These are phyloP conservation scores for Hypoxylon sp. DNA, from an alignment of 2,329 filamentous ascomycete genomes.

Conservation along the genomic window DNA sequence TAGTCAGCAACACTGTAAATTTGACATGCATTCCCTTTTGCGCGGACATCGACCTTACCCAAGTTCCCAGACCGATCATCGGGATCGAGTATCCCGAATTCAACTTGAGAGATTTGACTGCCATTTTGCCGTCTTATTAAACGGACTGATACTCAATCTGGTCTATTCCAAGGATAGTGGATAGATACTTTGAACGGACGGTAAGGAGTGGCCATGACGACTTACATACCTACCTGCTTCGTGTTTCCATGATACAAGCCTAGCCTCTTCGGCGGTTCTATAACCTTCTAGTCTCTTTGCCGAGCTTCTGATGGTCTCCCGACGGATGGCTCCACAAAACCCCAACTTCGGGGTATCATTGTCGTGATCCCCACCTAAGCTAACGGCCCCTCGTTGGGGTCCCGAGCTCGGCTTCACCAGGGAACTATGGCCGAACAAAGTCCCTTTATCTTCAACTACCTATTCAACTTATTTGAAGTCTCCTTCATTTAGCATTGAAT, in stretches of 20 bases:
- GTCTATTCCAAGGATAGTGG: background rate
- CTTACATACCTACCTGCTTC: background rate
- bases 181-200: background rate
- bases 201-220: background rate
- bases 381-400: conserved; percentile 6
- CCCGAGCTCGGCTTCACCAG: conserved; percentile 21
- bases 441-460: conserved; percentile 1
- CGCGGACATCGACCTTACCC: conserved; percentile 44
- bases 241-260: background rate
- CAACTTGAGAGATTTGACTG: conserved; percentile 42
- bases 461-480: background rate
- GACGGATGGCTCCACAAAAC: conserved; percentile 20
- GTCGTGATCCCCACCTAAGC: conserved; percentile 22
- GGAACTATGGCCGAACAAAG: background rate
- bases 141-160: background rate
- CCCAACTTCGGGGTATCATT: conserved; percentile 29
- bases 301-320: conserved; percentile 2
- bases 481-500: background rate
- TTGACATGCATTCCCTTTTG: background rate
- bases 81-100: conserved; percentile 52
- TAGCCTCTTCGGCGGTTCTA: background rate
- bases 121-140: background rate
- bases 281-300: conserved; percentile 11
- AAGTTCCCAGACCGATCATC: conserved; percentile 52
- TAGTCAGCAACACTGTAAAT: background rate